Evolutionary conservation across 2,329 filamentous ascomycete species (phyloP), one percentile per base, ranked within the genome.

Genomic region (Sporothrix globosa): DNA sequence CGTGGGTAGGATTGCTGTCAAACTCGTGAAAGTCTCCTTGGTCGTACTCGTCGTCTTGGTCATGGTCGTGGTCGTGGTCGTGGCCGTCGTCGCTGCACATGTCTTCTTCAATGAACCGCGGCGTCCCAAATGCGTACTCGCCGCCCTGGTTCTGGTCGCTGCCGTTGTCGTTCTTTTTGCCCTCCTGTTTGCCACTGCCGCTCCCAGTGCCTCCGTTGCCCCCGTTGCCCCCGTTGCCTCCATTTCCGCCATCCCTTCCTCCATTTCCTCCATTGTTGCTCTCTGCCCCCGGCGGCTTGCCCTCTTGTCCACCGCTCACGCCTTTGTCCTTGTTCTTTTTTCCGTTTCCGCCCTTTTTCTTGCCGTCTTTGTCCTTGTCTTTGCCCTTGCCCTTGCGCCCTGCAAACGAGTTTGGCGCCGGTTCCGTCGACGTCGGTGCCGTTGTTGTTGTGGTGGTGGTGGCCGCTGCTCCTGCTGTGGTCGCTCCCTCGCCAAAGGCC

Each of bases 301-400:
- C 44, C 14, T 53, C 44, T 21, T 61, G 67, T 4, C 24, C 48
- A 17, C 41, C 41, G 7, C 39, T 34, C 21, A 11, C 50, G 1
- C 50, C 60, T 24, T 56, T 30, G 68, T 53, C 46, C 30, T 63
- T 63, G 48, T 69, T 54, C 56, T 44, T 65, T 21, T 54, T 69
- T 14, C 34, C 56, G 34, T 21, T 50, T 24, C 19, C 46, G 46
- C 27, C 30, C 46, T 52, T 52, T 9, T 19, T 41, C 39, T 58
- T 68, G 53, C 46, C n/a, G 41, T 60, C 41, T 4, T 56, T 56
- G 48, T 21, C 14, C 41, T 44, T 44, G 5, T 41, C 46, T 24
- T 56, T 65, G 21, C 48, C 48, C 17, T 69, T 56, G 48, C 68
- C 68, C 50, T 65, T 65, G 17, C 39, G 48, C 34, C 39, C 46